These are phyloP conservation scores for Xylariaceae sp. DNA, from an alignment of 2,329 filamentous ascomycete species.

Conservation along the genomic window DNA sequence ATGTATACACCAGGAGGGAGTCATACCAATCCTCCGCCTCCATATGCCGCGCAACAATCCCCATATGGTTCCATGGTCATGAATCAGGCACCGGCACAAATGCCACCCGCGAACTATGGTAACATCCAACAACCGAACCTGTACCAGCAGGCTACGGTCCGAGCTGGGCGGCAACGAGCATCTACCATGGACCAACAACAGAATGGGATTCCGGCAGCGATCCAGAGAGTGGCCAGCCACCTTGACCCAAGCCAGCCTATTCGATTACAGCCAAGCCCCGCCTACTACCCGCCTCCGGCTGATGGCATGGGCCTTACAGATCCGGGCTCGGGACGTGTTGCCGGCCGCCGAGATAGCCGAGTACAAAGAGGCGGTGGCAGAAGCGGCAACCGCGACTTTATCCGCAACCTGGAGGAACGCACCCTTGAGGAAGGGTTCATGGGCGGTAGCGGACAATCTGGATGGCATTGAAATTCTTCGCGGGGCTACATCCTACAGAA, in stretches of 20 bases:
- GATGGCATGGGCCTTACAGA: slow-evolving; percentile 71
- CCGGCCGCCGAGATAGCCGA: slow-evolving; percentile 73
- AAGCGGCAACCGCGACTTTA: slow-evolving; percentile 78
- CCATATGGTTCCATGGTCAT: slow-evolving; percentile 73
- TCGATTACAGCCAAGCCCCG: slow-evolving; percentile 87
- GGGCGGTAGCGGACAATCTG: slow-evolving; percentile 52
- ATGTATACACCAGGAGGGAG: slow-evolving; percentile 65
- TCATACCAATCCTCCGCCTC: slow-evolving; percentile 63
- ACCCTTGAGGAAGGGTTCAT: slow-evolving; percentile 92
- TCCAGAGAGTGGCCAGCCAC: slow-evolving; percentile 93
- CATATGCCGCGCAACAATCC: slow-evolving; percentile 70
- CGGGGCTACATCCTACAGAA: slow-evolving; percentile 2
- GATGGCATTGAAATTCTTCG: slow-evolving; percentile 59
- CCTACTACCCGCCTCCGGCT: slow-evolving; percentile 90
- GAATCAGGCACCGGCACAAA: slow-evolving; percentile 62
- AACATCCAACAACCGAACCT: slow-evolving; percentile 50
- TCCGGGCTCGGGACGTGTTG: slow-evolving; percentile 49
- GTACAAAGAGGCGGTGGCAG: slow-evolving; percentile 53
- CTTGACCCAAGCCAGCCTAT: slow-evolving; percentile 94
- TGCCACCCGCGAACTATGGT: slow-evolving; percentile 62
- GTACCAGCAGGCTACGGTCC: slow-evolving; percentile 74
- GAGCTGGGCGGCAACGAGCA: slow-evolving; percentile 79
- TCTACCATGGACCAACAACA: slow-evolving; percentile 96
- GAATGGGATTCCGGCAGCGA: slow-evolving; percentile 84
- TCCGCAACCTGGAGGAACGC: slow-evolving; percentile 88